A percentile compares a stretch with the other conserved stretches of the same genome.
These are phyloP conservation scores for Saccharomycopsis schoenii DNA, from an alignment of 805 yeast species.

Conservation along the genomic window DNA sequence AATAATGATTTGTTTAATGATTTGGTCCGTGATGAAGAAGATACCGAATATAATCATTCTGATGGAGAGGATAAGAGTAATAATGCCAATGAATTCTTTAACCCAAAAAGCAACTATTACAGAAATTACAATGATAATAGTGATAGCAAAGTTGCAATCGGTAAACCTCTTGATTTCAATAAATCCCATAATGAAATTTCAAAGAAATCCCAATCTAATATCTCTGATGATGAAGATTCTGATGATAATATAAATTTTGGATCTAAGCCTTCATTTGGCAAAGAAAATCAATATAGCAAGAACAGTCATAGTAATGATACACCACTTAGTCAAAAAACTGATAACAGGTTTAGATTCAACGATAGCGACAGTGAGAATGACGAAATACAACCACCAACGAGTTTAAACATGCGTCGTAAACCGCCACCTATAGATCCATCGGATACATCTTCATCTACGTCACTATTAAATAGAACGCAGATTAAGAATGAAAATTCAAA, in stretches of 20 bases:
- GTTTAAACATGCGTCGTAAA: not conserved
- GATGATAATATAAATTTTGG: not conserved
- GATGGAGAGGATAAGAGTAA: not conserved
- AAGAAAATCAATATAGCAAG: not conserved
- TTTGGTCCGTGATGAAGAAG: not conserved
- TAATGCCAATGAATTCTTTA: not conserved
- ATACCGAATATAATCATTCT: not conserved
- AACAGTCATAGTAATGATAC: not conserved
- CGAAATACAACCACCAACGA: not conserved
- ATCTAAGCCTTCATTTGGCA: not conserved
- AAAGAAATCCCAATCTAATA: not conserved
- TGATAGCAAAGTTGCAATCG: not conserved
- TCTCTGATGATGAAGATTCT: not conserved
- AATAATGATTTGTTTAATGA: not conserved
- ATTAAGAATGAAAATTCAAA: slow-evolving; percentile 1
- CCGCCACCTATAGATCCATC: not conserved
- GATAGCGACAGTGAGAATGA: slow-evolving; percentile 2
- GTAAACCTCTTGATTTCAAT: not conserved
- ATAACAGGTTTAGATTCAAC: not conserved
- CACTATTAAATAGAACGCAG: not conserved
- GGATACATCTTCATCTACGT: not conserved
- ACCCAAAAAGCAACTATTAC: not conserved
- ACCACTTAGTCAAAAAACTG: not conserved
- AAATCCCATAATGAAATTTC: not conserved
- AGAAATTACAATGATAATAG: not conserved